phyloP scores from a whole-genome alignment of 2,329 filamentous ascomycete species.

The Alternaria burnsii region DNA sequence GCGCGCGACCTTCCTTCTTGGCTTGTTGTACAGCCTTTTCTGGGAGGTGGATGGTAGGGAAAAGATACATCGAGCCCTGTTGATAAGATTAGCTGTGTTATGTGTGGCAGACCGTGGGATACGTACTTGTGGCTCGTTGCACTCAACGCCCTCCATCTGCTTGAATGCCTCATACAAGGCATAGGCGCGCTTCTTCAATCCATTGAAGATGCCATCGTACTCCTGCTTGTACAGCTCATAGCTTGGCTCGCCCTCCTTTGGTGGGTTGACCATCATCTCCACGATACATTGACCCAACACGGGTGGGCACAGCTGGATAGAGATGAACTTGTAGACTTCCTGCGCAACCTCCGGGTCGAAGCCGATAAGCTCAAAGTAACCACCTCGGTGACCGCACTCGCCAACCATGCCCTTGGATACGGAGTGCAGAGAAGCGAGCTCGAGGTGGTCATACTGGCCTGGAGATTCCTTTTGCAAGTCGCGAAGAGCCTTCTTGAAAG shows the following conservation, averaged over 20 bases:
- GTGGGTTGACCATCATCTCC: slow-evolving; percentile 98
- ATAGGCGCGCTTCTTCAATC: slow-evolving; percentile 78
- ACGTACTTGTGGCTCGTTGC: slow-evolving; percentile 76
- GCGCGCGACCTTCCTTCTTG: slow-evolving; percentile 71
- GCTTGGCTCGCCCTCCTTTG: slow-evolving; percentile 81
- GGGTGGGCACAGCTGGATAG: slow-evolving; percentile 94
- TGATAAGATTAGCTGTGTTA: background rate
- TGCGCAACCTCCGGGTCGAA: slow-evolving; percentile 86
- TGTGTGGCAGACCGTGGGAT: slow-evolving; percentile 4
- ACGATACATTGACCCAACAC: slow-evolving; percentile 96
- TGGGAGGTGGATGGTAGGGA: slow-evolving; percentile 88
- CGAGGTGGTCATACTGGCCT: slow-evolving; percentile 81
- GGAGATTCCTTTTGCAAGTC: slow-evolving; percentile 74
- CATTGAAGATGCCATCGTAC: slow-evolving; percentile 81
- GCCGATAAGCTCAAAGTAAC: slow-evolving; percentile 94
- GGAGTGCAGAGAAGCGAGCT: slow-evolving; percentile 91
- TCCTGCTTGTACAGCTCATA: slow-evolving; percentile 85
- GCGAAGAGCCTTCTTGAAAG: slow-evolving; percentile 90
- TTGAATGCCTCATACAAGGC: slow-evolving; percentile 91
- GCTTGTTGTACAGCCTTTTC: slow-evolving; percentile 80
- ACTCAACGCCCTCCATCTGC: slow-evolving; percentile 95
- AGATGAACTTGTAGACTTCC: slow-evolving; percentile 98
- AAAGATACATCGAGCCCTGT: slow-evolving; percentile 94
- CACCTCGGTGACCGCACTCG: slow-evolving; percentile 96
- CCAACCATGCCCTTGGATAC: slow-evolving; percentile 98